phyloP scores from a whole-genome alignment of 768 basidiomycete genomes.

The Epithele typhae region DNA sequence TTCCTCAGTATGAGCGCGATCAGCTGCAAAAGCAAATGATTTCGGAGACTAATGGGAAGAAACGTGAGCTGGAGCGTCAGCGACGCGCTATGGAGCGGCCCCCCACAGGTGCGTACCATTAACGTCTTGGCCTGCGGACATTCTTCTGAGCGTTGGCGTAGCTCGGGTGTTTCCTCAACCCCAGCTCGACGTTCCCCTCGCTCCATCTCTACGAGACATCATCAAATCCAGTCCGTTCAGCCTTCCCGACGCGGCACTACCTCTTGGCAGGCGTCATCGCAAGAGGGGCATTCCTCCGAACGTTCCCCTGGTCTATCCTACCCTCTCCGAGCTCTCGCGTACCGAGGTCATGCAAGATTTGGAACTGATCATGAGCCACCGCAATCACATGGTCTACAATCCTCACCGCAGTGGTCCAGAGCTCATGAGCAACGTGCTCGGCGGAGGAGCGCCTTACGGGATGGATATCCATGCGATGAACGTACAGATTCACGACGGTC shows the following conservation, averaged over 20 bases:
- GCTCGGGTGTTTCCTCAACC: conserved; percentile 60
- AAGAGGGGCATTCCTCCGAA: conserved; percentile 12
- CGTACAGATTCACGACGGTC: conserved; percentile 18
- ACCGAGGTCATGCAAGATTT: conserved; percentile 30
- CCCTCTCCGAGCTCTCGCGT: conserved; percentile 24
- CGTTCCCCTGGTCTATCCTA: conserved; percentile 24
- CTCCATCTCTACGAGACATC: conserved; percentile 65
- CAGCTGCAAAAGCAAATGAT: conserved; percentile 85
- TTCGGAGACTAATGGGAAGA: conserved; percentile 83
- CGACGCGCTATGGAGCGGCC: conserved; percentile 75
- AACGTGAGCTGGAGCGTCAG: conserved; percentile 81
- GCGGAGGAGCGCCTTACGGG: conserved; percentile 13
- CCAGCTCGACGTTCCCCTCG: conserved; percentile 45
- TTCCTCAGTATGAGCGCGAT: conserved; percentile 63
- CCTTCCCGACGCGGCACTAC: conserved; percentile 15
- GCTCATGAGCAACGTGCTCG: conserved; percentile 9
- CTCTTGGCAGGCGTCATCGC: conserved; percentile 9
- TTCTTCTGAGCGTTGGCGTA: conserved; percentile 17
- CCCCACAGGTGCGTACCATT: conserved; percentile 39
- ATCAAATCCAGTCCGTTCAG: conserved; percentile 54
- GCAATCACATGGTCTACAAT: conserved; percentile 16
- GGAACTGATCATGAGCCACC: conserved; percentile 24
- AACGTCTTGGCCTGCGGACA: neutral
- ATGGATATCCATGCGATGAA: conserved; percentile 19
- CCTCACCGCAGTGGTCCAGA: conserved; percentile 9